Evolutionary conservation across 73 alveolate species (phyloP).

Genomic region (Breviolum minutum): DNA sequence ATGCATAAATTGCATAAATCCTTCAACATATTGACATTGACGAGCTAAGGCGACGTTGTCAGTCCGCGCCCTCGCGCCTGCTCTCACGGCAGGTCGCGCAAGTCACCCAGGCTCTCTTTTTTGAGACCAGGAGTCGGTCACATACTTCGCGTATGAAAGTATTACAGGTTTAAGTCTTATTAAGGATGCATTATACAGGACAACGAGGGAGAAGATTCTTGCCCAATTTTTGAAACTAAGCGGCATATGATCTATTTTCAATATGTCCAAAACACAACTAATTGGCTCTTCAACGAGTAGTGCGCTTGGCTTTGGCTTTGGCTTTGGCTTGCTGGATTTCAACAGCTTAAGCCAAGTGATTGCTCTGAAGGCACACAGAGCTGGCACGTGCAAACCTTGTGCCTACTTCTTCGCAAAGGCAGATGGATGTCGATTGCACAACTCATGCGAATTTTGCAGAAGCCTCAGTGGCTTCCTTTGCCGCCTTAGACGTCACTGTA

Average conservation of each 20-base stretch:
- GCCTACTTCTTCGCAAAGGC: slow-evolving; percentile 86
- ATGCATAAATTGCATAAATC: too few species aligned
- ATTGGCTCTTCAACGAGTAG: not conserved
- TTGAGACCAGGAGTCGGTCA: too few species aligned
- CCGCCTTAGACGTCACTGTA: not conserved
- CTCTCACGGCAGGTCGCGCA: slow-evolving; percentile 43
- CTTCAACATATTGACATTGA: too few species aligned
- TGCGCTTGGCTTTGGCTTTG: not conserved
- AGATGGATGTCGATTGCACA: slow-evolving; percentile 80
- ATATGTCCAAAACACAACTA: not conserved
- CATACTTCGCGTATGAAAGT: too few species aligned
- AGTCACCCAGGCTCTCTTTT: not conserved
- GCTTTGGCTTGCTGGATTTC: not conserved
- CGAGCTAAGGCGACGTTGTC: slow-evolving; percentile 17
- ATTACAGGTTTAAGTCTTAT: too few species aligned
- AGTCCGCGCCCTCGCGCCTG: slow-evolving; percentile 54
- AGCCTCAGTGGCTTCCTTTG: not conserved
- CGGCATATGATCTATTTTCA: not conserved
- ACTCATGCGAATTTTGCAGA: slow-evolving; percentile 46
- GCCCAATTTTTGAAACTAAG: not conserved
- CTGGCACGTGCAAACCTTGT: slow-evolving; percentile 86
- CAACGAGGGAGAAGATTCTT: not conserved
- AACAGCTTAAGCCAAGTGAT: not conserved
- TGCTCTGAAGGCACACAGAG: slow-evolving; percentile 16
- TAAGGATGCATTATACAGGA: not conserved